Evolutionary conservation across 1,284 basidiomycete species (phyloP).

Genomic region (Uromyces viciae-fabae): DNA sequence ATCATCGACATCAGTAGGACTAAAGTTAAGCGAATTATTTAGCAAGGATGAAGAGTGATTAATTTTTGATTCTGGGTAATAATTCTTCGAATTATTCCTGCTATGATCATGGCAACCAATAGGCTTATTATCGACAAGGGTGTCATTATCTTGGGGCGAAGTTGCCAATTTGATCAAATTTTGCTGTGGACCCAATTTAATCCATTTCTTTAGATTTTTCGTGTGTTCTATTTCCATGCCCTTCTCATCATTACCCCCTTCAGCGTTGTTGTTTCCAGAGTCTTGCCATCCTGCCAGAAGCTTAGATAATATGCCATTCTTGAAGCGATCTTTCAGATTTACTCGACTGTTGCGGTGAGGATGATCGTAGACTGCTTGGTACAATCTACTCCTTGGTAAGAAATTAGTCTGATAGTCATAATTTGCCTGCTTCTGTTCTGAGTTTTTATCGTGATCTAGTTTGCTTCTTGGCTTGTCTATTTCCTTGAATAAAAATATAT

Average conservation of each 20-base stretch:
- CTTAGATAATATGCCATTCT: not conserved
- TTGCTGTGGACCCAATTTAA: not conserved
- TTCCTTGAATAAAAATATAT: constrained; percentile 66
- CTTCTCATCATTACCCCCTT: not conserved
- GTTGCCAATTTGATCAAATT: not conserved
- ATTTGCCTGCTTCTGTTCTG: not conserved
- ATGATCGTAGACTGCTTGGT: constrained; percentile 4
- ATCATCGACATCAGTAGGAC: not conserved
- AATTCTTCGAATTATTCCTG: not conserved
- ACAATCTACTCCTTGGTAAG: not conserved
- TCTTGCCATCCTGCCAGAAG: not conserved
- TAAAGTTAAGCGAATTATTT: not conserved
- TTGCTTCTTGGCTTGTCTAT: too few species aligned
- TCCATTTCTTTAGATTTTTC: not conserved
- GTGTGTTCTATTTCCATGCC: not conserved
- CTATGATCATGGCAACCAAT: not conserved
- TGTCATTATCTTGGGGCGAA: not conserved
- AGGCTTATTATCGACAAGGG: not conserved
- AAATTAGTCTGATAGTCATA: not conserved
- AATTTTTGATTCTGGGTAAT: not conserved
- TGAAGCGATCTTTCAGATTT: not conserved
- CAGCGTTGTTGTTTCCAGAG: not conserved
- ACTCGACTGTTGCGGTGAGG: not conserved
- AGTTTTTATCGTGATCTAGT: not conserved
- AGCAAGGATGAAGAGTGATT: not conserved